Conservation (phyloP, 768 basidiomycete species). For the Amanita phalloides region DNA sequence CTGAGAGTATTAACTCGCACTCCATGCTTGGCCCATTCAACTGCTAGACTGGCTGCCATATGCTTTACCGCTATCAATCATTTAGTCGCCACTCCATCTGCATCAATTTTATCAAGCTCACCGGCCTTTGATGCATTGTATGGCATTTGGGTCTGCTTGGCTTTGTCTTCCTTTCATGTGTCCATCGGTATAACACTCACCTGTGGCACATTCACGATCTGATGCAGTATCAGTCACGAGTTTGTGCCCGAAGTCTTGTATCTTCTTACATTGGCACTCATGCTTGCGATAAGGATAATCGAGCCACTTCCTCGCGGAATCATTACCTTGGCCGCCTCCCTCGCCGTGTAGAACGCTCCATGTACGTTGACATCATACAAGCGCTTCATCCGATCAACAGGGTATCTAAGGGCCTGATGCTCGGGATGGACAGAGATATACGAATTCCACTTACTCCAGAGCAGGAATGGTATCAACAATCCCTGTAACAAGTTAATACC, state of each 20-base stretch:
- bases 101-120: slow-evolving; percentile 14
- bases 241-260: slow-evolving; percentile 6
- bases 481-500: slow-evolving; percentile 26
- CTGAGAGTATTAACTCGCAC: slow-evolving; percentile 80
- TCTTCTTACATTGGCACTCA: slow-evolving; percentile 69
- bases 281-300: slow-evolving; percentile 81
- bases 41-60: slow-evolving; percentile 85
- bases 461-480: slow-evolving; percentile 86
- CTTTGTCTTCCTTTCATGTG: neutral
- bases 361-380: slow-evolving; percentile 92
- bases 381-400: slow-evolving; percentile 71
- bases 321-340: slow-evolving; percentile 91
- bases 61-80: slow-evolving; percentile 68
- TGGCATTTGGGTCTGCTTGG: slow-evolving; percentile 68
- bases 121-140: slow-evolving; percentile 96
- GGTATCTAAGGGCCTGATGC: slow-evolving; percentile 44
- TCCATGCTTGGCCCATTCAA: slow-evolving; percentile 91
- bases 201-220: slow-evolving; percentile 89
- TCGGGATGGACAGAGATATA: neutral
- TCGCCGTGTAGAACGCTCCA: slow-evolving; percentile 91
- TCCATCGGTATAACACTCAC: slow-evolving; percentile 19
- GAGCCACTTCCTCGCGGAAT: slow-evolving; percentile 69
- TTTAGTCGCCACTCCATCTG: neutral
- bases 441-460: slow-evolving; percentile 46
- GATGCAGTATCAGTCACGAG: slow-evolving; percentile 5